phyloP scores from a whole-genome alignment of 1,139 yeast genomes.

The Nakaseomyces sp. region DNA sequence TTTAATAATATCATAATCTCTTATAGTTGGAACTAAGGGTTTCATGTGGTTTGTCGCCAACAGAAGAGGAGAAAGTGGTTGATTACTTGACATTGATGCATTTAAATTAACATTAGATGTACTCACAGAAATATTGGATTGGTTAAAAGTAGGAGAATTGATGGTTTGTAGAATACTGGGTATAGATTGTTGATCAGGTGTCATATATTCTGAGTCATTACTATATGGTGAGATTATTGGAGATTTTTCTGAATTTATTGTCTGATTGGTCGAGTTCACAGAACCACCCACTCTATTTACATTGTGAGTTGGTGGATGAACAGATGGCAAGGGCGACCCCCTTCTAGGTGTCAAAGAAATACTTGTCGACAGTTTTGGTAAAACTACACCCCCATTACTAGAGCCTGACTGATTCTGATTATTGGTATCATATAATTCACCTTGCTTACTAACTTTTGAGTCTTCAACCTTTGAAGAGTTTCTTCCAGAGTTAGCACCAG shows the following conservation, averaged over 20 bases:
- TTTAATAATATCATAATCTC: constrained; percentile 82
- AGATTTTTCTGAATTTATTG: constrained; percentile 21
- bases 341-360: constrained; percentile 29
- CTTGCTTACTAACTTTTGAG: not conserved
- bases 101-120: not conserved
- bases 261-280: constrained; percentile 20
- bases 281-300: constrained; percentile 28
- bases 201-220: constrained; percentile 1
- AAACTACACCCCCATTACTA: constrained; percentile 2
- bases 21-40: constrained; percentile 56
- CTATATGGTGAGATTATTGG: constrained; percentile 28
- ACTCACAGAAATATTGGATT: constrained; percentile 1
- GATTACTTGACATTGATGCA: constrained; percentile 29
- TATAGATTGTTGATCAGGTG: constrained; percentile 1
- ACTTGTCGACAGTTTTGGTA: constrained; percentile 23
- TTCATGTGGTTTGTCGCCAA: constrained; percentile 45
- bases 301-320: not conserved
- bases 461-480: not conserved
- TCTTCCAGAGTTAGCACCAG: not conserved
- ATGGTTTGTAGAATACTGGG: constrained; percentile 1
- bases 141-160: constrained; percentile 3
- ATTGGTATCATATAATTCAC: not conserved
- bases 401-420: constrained; percentile 6
- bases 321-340: constrained; percentile 25
- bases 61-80: constrained; percentile 77